Evolutionary conservation across 1,139 yeast species (phyloP), one percentile per base, ranked within the genome.

Genomic region (Kurtzmaniella quercitrusa): DNA sequence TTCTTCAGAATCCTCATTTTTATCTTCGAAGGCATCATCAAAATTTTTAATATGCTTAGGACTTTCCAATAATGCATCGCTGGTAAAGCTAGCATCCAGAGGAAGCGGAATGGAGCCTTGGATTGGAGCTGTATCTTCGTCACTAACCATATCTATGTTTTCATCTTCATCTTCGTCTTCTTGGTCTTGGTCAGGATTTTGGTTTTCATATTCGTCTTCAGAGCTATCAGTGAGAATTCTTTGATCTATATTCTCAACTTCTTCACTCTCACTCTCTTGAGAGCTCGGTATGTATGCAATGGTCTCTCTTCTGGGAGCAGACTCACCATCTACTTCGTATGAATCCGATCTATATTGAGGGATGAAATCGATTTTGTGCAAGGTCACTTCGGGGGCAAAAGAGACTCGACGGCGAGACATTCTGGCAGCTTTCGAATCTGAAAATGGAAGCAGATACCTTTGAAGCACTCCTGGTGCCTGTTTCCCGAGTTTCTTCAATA

Each of bases 351-450:
- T 39, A 18, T 47, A 42, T 16, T 53, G 58, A 2, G 78, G 75
- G 5, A 76, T 65, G 45, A 75, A 61, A 47, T 77, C 81, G 43
- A 83, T 78, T 51, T 81, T 82, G 57, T 83, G 88, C 32, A 84
- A 62, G 0, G 88, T 83, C 0, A 83, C 89, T 52, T 83, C 89
- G 1, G 88, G 88, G 2, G 88, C 88, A 65, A 84, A 84, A 1
- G 88, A 82, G 0, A 84, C 89, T 32, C 89, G 60, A 50, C 89
- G 63, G 50, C 61, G 47, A 47, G 56, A 39, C 39, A 38, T 17
- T 16, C 30, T 41, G 22, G 33, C 14, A 18, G n/a, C 8, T 19
- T 34, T 21, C 5, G 21, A 20, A 12, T 8, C 18, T 2, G 14
- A n/a, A 14, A 15, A 12, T 9, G 34, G 36, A 18, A 32, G 40